These are phyloP conservation scores for Ceratobasidium sp. DNA, from an alignment of 1,284 basidiomycete species.

Conservation along the genomic window DNA sequence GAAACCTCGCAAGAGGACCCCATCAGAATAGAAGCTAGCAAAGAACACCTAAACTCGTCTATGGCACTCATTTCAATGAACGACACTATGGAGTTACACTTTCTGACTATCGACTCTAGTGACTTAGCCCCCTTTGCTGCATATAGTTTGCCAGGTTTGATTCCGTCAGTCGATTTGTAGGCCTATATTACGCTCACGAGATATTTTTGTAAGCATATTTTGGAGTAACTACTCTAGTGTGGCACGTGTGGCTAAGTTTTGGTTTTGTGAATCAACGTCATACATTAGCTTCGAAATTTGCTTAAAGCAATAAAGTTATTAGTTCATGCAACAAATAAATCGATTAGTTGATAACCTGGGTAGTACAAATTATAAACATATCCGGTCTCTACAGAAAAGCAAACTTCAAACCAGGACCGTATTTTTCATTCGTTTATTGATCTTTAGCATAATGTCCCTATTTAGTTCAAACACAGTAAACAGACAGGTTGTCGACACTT, in stretches of 20 bases:
- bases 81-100: not conserved
- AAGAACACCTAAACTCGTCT: not conserved
- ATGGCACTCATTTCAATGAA: not conserved
- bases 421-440: not conserved
- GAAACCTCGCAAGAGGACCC: conserved; percentile 29
- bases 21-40: not conserved
- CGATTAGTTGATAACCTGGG: no score
- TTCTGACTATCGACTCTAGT: not conserved
- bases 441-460: not conserved
- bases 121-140: no score
- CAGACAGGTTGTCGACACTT: not conserved
- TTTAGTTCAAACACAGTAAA: not conserved
- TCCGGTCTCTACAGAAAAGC: not conserved
- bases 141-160: no score
- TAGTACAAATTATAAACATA: not conserved
- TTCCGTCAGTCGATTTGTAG: no score
- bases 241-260: no score
- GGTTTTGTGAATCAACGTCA: no score
- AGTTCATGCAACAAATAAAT: no score
- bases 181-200: no score
- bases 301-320: no score
- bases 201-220: no score
- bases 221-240: no score
- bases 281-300: no score
- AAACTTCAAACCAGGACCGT: not conserved